Conservation (phyloP, 352 stramenopile genomes). For the Saprolegnia diclina region DNA sequence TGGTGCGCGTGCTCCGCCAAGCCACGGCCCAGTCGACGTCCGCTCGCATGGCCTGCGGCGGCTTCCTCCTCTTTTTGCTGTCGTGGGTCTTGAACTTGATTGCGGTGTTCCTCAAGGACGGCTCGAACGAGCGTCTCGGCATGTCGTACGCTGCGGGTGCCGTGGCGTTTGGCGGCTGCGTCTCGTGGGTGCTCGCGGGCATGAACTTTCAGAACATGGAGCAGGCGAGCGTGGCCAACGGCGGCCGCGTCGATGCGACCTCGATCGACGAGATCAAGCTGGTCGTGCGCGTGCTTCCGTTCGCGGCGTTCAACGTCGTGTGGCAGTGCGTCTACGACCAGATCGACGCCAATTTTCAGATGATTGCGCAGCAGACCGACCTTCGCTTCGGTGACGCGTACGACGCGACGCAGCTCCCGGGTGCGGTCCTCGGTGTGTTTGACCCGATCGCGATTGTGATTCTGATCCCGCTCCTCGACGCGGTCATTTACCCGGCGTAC, state of each 20-base stretch:
- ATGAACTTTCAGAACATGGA: slow-evolving; percentile 46
- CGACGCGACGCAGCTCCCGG: slow-evolving; percentile 46
- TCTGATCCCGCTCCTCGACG: slow-evolving; percentile 38
- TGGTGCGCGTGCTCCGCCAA: slow-evolving; percentile 34
- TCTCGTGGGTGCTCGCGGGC: slow-evolving; percentile 47
- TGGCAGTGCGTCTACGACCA: slow-evolving; percentile 63
- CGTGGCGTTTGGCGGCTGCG: slow-evolving; percentile 34
- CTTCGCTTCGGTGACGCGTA: slow-evolving; percentile 39
- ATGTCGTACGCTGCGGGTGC: slow-evolving; percentile 48
- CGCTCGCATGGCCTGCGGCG: slow-evolving; percentile 34
- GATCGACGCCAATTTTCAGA: slow-evolving; percentile 58
- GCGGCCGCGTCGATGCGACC: slow-evolving; percentile 38
- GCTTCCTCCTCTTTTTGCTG: slow-evolving; percentile 36
- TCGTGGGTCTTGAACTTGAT: slow-evolving; percentile 52
- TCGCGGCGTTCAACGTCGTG: slow-evolving; percentile 53
- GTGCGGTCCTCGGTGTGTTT: slow-evolving; percentile 46
- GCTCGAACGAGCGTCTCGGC: slow-evolving; percentile 35
- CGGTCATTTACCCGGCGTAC: slow-evolving; percentile 40
- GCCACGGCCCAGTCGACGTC: not conserved
- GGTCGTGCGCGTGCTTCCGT: slow-evolving; percentile 49
- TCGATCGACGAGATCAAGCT: slow-evolving; percentile 48
- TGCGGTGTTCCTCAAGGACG: slow-evolving; percentile 41
- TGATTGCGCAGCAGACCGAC: slow-evolving; percentile 64
- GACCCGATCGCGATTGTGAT: slow-evolving; percentile 41
- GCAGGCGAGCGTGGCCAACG: slow-evolving; percentile 35